Evolutionary conservation across 192 early-diverging fungal genomes (phyloP).

Genomic region (Entomortierella parvispora): DNA sequence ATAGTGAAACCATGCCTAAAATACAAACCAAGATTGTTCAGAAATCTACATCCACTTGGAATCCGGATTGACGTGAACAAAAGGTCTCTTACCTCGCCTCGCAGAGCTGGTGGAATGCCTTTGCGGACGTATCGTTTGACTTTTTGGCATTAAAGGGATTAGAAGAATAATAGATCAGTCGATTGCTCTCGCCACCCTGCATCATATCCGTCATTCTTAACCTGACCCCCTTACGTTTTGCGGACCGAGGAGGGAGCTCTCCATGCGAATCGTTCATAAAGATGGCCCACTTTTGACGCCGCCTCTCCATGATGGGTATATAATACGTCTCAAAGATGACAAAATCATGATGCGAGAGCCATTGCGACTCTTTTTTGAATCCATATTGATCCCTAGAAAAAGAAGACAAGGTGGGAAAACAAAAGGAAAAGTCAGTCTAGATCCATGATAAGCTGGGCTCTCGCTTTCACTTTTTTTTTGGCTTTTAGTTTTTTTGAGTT

Average conservation of each 20-base stretch:
- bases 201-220: not conserved
- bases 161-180: too few species aligned
- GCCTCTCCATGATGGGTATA: slow-evolving; percentile 57
- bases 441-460: not conserved
- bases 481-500: not conserved
- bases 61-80: not conserved
- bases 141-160: too few species aligned
- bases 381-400: slow-evolving; percentile 68
- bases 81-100: slow-evolving; percentile 59
- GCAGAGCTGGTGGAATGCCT: slow-evolving; percentile 78
- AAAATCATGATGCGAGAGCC: slow-evolving; percentile 60
- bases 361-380: slow-evolving; percentile 62
- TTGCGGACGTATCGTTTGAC: slow-evolving; percentile 82
- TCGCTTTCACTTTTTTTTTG: not conserved
- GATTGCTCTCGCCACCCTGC: not conserved
- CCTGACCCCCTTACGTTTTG: slow-evolving; percentile 50
- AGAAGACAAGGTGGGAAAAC: not conserved
- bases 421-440: too few species aligned
- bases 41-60: not conserved
- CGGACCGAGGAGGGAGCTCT: slow-evolving; percentile 52
- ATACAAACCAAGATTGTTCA: not conserved
- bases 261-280: slow-evolving; percentile 58
- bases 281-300: slow-evolving; percentile 58
- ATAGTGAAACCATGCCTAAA: slow-evolving; percentile 75
- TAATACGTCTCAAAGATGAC: slow-evolving; percentile 60